Percentiles rank a stretch among this genome's conserved stretches.
Evolutionary conservation across 2,329 filamentous ascomycete species (phyloP).

Genomic region (Aspergillus ruber): DNA sequence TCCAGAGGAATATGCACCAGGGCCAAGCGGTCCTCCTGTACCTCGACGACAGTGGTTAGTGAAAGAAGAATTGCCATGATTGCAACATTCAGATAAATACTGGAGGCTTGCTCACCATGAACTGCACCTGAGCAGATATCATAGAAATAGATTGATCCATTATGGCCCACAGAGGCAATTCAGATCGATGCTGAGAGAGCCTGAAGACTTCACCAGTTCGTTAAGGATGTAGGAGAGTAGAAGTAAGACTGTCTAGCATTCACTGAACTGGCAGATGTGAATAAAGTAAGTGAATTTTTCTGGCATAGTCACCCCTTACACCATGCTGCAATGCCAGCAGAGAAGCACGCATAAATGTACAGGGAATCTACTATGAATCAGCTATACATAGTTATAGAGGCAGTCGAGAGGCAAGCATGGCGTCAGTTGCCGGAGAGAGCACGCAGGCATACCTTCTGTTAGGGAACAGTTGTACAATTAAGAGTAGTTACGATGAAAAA

Average conservation of each 20-base stretch:
- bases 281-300: too few relatives aligned
- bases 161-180: neutral
- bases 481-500: neutral
- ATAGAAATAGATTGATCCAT: slow-evolving; percentile 26
- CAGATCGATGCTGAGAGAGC: too few relatives aligned
- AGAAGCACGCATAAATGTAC: too few relatives aligned
- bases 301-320: too few relatives aligned
- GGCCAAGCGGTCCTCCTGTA: slow-evolving; percentile 75
- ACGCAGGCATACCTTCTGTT: neutral
- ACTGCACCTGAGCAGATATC: slow-evolving; percentile 26
- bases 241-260: neutral
- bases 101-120: slow-evolving; percentile 18
- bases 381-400: neutral
- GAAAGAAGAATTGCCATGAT: slow-evolving; percentile 3
- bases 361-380: neutral
- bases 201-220: neutral
- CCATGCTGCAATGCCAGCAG: too few relatives aligned
- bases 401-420: neutral
- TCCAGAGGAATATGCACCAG: slow-evolving; percentile 84
- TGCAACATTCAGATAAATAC: neutral
- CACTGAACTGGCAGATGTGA: too few relatives aligned
- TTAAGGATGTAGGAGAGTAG: neutral
- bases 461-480: neutral
- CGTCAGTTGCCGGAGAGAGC: neutral
- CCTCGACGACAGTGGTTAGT: slow-evolving; percentile 12